phyloP scores from a whole-genome alignment of 176 grass and related monocot species.

The Oryza rufipogon region DNA sequence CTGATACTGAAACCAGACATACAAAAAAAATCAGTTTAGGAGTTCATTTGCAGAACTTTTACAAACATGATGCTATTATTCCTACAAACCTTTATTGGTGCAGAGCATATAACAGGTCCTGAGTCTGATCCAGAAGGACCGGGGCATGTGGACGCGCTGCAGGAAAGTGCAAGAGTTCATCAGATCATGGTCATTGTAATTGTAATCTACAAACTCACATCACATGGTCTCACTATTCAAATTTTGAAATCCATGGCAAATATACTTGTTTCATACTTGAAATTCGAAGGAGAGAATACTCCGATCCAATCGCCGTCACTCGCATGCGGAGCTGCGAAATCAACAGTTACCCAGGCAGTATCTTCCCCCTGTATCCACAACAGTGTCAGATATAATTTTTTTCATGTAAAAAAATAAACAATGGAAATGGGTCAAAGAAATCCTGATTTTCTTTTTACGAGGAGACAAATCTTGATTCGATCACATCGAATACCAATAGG shows the following conservation, averaged over 20 bases:
- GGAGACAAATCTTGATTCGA: neutral
- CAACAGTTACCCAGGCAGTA: conserved; percentile 64
- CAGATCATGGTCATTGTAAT: neutral
- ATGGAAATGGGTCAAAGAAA: neutral
- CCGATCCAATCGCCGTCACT: conserved; percentile 75
- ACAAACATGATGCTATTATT: neutral
- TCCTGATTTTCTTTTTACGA: too few relatives aligned
- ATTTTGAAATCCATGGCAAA: neutral
- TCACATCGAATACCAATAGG: neutral
- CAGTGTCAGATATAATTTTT: conserved; percentile 1
- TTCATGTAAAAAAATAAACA: too few relatives aligned
- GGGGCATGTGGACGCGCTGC: conserved; percentile 69
- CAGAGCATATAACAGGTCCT: conserved; percentile 68
- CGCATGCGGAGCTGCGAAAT: conserved; percentile 44
- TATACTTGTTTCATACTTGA: conserved; percentile 55
- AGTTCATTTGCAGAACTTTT: neutral
- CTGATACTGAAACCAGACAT: conserved; percentile 62
- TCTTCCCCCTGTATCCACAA: conserved; percentile 65
- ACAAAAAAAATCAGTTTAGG: neutral
- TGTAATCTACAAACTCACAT: neutral
- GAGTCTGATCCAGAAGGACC: conserved; percentile 42
- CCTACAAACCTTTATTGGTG: conserved; percentile 76
- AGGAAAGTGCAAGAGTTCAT: neutral
- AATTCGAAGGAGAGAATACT: conserved; percentile 84
- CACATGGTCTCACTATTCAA: neutral